Evolutionary conservation across 345 rosid genomes (phyloP).

Genomic region (Raphanus raphanistrum): DNA sequence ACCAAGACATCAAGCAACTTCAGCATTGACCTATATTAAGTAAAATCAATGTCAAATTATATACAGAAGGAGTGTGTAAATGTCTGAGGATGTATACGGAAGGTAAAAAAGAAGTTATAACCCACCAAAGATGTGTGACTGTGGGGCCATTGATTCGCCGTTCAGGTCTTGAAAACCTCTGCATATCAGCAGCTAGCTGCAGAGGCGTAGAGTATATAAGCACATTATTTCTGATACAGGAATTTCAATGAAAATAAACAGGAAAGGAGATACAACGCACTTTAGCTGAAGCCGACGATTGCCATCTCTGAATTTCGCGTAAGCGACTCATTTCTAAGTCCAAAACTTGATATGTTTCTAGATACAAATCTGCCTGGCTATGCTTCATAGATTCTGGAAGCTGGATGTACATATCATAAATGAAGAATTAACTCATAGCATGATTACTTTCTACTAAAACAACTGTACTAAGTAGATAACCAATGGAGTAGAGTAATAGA

Average conservation of each 20-base stretch:
- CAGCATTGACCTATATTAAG: constrained; percentile 77
- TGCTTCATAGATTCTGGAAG: constrained; percentile 99
- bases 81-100: not conserved
- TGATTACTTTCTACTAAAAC: too few relatives aligned
- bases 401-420: constrained; percentile 45
- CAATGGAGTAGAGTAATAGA: not conserved
- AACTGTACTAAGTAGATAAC: too few relatives aligned
- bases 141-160: constrained; percentile 96
- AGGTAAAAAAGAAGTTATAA: constrained; percentile 9
- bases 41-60: constrained; percentile 24
- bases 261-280: constrained; percentile 39
- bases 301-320: constrained; percentile 98
- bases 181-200: constrained; percentile 99
- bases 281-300: constrained; percentile 88
- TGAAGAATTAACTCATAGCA: not conserved
- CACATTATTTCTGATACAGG: constrained; percentile 18
- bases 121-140: constrained; percentile 87
- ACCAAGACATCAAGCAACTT: constrained; percentile 93
- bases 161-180: constrained; percentile 98
- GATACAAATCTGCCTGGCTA: constrained; percentile 93
- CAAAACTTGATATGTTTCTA: constrained; percentile 98
- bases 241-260: constrained; percentile 15
- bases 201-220: constrained; percentile 24
- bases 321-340: constrained; percentile 98
- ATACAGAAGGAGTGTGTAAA: constrained; percentile 1